Conservation (phyloP, 2,329 filamentous ascomycete genomes). For the Fusarium piperis region DNA sequence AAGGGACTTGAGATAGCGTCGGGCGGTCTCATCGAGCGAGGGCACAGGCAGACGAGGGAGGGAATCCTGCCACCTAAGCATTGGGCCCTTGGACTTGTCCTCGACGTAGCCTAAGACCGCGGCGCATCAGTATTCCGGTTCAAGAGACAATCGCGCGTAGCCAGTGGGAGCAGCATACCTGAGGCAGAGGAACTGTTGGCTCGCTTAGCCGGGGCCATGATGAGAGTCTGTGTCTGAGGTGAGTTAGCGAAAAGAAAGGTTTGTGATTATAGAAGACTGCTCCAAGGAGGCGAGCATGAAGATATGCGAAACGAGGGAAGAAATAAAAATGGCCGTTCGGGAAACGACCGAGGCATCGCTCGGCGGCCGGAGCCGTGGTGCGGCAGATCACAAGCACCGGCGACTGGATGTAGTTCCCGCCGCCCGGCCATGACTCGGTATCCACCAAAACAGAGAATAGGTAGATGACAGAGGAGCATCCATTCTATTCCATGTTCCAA, state of each 20-base stretch:
- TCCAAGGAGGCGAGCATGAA: background rate
- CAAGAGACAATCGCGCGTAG: background rate
- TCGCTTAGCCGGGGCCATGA: slow-evolving; percentile 64
- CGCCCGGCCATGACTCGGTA: slow-evolving; percentile 21
- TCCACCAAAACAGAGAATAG: background rate
- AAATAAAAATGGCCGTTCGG: background rate
- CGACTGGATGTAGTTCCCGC: slow-evolving; percentile 7
- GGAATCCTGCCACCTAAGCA: slow-evolving; percentile 88
- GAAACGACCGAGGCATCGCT: slow-evolving; percentile 1
- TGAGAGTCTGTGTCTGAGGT: slow-evolving; percentile 37
- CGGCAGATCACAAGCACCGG: slow-evolving; percentile 26
- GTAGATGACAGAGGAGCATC: background rate
- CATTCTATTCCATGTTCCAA: background rate
- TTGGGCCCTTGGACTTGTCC: slow-evolving; percentile 80
- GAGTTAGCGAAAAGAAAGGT: slow-evolving; percentile 12
- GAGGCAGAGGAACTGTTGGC: slow-evolving; percentile 64
- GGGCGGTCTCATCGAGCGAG: slow-evolving; percentile 82
- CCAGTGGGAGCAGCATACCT: slow-evolving; percentile 50
- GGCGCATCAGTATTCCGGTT: slow-evolving; percentile 26
- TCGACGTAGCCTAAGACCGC: slow-evolving; percentile 75
- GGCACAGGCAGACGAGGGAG: slow-evolving; percentile 82
- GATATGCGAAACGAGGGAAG: background rate
- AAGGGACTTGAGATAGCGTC: slow-evolving; percentile 82
- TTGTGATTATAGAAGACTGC: background rate
- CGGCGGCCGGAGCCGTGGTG: slow-evolving; percentile 8